Percentiles rank a stretch among this genome's conserved stretches.
phyloP scores from a whole-genome alignment of 805 yeast species.

The Yamadazyma paraphyllophila region DNA sequence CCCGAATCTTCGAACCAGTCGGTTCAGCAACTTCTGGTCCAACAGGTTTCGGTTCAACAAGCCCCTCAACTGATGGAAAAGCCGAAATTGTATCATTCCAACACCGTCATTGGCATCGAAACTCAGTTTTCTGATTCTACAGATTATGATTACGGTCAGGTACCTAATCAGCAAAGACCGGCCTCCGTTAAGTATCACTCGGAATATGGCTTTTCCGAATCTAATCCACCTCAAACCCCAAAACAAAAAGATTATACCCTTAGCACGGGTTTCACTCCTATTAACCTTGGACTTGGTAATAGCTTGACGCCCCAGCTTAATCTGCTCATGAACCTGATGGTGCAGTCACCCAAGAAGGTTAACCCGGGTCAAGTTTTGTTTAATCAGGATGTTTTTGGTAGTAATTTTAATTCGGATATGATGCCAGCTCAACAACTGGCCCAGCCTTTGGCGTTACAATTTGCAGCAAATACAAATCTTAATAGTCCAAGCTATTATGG shows the following conservation, averaged over 20 bases:
- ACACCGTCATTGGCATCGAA: constrained; percentile 30
- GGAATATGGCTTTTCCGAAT: constrained; percentile 12
- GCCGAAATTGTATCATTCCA: constrained; percentile 23
- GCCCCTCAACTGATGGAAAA: constrained; percentile 2
- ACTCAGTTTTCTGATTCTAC: constrained; percentile 11
- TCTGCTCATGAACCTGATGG: constrained; percentile 38
- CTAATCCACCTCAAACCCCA: constrained; percentile 35
- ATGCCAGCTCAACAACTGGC: neutral
- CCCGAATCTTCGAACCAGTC: no score
- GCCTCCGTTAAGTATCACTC: constrained; percentile 7
- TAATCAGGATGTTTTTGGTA: constrained; percentile 28
- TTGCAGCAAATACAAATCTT: neutral
- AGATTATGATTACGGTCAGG: constrained; percentile 17
- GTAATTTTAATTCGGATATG: neutral
- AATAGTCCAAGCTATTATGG: constrained; percentile 1
- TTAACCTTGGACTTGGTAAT: constrained; percentile 17
- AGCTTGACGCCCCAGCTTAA: constrained; percentile 42
- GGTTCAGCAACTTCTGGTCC: no score
- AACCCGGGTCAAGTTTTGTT: constrained; percentile 14
- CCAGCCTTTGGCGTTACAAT: neutral
- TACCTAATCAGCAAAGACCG: constrained; percentile 12
- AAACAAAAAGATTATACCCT: constrained; percentile 25
- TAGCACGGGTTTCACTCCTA: constrained; percentile 32
- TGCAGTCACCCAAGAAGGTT: constrained; percentile 30
- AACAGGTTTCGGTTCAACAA: neutral